Base-by-base conservation (phyloP, 1,284 basidiomycete species). In the Austroboletus niveus region DNA sequence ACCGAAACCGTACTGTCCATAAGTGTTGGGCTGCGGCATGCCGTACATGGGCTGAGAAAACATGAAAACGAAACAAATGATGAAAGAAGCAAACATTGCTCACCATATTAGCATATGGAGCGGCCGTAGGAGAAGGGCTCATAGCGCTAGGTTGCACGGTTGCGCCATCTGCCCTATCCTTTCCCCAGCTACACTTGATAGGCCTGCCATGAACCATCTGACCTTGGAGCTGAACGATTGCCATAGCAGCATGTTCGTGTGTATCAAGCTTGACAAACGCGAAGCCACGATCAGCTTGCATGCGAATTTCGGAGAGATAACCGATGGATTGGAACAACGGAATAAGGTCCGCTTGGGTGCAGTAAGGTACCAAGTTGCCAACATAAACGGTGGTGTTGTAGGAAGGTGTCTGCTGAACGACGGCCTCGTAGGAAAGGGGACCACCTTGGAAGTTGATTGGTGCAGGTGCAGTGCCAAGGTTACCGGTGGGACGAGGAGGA, bases 181-280 rank as follows among this genome's bases (percentile, higher is more conserved):
- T 98, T 56, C 96, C 96, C 96, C 96, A 99, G 60, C 92, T 94
- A 72, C 93, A 96, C 72, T 97, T 96, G 77, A 98, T 90, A 12
- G 93, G 93, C 41, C 96, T 77, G 46, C 95, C 95, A 63, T 98
- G 96, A 30, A 98, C 89, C 78, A 93, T 89, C 71, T 93, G 89
- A 49, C 95, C 94, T 70, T 95, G 92, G 49, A 98, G 77, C 65
- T 96, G 91, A 56, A 94, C 89, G 64, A 99, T 98, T 29, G 96
- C 96, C 84, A 93, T 88, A 11, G 96, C 94, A 47, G 96, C 96
- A 66, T 97, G 94, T 69, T 97, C 94, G 70, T 98, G 96, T 42
- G 92, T 94, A 72, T 98, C 95, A 52, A 98, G 82, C 75, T 98
- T 98, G 69, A 98, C 94, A 67, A 99, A 99, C 1, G 96, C 96